These are phyloP conservation scores for Coniosporium tulheliwenetii DNA, from an alignment of 2,329 filamentous ascomycete genomes.

Conservation along the genomic window DNA sequence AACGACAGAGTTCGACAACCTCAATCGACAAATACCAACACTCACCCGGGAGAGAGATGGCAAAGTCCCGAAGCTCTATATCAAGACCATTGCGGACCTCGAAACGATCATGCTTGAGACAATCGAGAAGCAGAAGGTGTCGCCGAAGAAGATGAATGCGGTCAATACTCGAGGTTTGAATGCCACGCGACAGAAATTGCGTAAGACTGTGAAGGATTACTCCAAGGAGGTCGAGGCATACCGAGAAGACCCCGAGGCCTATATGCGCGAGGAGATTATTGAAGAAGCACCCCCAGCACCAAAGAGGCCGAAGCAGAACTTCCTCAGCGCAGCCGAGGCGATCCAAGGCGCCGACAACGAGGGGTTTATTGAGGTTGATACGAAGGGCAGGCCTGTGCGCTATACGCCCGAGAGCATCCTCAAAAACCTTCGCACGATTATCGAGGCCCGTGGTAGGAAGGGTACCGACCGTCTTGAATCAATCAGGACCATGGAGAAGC, in stretches of 20 bases:
- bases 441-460: conserved; percentile 96
- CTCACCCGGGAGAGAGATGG: conserved; percentile 43
- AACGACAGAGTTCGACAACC: conserved; percentile 38
- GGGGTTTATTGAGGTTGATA: conserved; percentile 78
- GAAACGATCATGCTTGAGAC: conserved; percentile 92
- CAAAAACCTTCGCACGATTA: conserved; percentile 83
- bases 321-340: conserved; percentile 34
- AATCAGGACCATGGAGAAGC: conserved; percentile 94
- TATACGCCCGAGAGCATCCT: conserved; percentile 97
- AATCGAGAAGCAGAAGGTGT: conserved; percentile 87
- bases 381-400: conserved; percentile 73
- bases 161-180: conserved; percentile 89
- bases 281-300: conserved; percentile 42
- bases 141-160: conserved; percentile 97
- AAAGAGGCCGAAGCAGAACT: conserved; percentile 30
- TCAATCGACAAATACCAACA: conserved; percentile 34
- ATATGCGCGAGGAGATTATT: conserved; percentile 73
- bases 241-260: conserved; percentile 68
- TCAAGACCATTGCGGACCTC: conserved; percentile 83
- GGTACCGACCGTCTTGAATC: conserved; percentile 93
- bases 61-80: conserved; percentile 76
- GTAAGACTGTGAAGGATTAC: conserved; percentile 97
- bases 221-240: conserved; percentile 76
- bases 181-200: conserved; percentile 93
- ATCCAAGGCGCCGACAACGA: conserved; percentile 52